phyloP scores from a whole-genome alignment of 805 yeast genomes.

The Nakazawaea anatomiae region DNA sequence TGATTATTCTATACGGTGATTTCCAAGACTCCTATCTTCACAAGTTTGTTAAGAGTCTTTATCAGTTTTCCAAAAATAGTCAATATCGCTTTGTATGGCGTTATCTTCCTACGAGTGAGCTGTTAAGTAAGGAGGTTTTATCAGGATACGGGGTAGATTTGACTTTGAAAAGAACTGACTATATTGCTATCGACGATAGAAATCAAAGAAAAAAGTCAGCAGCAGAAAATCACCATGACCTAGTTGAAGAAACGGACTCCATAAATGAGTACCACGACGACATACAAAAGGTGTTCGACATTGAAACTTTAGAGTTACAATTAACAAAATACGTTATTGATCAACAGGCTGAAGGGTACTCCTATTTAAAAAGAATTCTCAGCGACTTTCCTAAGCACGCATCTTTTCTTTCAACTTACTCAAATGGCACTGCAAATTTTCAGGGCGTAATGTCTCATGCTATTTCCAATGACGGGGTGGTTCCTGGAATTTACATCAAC shows the following conservation, averaged over 20 bases:
- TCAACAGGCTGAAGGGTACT: slow-evolving; percentile 25
- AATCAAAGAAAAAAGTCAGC: slow-evolving; percentile 26
- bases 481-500: slow-evolving; percentile 56
- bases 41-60: slow-evolving; percentile 52
- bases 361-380: slow-evolving; percentile 32
- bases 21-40: slow-evolving; percentile 42
- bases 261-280: slow-evolving; percentile 21
- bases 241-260: slow-evolving; percentile 9
- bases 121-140: slow-evolving; percentile 18
- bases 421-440: neutral
- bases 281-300: slow-evolving; percentile 24
- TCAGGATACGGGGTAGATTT: slow-evolving; percentile 66
- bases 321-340: slow-evolving; percentile 33
- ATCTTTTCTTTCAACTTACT: slow-evolving; percentile 25
- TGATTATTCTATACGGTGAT: slow-evolving; percentile 65
- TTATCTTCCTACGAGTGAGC: slow-evolving; percentile 39
- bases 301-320: slow-evolving; percentile 33
- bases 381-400: slow-evolving; percentile 54
- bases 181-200: slow-evolving; percentile 59
- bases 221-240: slow-evolving; percentile 19
- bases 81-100: slow-evolving; percentile 75
- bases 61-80: slow-evolving; percentile 53
- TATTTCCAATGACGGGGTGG: slow-evolving; percentile 20
- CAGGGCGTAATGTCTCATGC: slow-evolving; percentile 2
- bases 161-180: slow-evolving; percentile 60